Evolutionary conservation across 2,329 filamentous ascomycete genomes (phyloP).

Genomic region (Hymenoscyphus infarciens): DNA sequence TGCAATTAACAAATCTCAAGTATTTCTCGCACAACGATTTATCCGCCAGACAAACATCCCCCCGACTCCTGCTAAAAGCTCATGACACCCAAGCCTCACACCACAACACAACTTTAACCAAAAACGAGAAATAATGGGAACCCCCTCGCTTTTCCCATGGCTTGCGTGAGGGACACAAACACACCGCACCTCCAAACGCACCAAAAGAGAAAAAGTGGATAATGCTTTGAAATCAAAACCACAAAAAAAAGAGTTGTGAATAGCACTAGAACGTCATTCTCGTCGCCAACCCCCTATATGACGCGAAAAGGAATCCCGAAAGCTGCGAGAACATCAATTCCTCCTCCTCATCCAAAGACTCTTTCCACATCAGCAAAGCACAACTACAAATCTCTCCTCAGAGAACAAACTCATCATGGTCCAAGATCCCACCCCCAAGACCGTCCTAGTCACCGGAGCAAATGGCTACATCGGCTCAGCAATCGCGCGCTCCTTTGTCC

Average conservation of each 20-base stretch:
- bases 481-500: constrained; percentile 43
- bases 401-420: not conserved
- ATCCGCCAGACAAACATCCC: no score
- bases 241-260: not conserved
- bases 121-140: no score
- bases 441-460: constrained; percentile 46
- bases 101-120: no score
- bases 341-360: not conserved
- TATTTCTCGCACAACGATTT: no score
- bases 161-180: not conserved
- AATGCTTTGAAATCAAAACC: constrained; percentile 9
- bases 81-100: no score
- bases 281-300: not conserved
- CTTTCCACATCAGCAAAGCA: not conserved
- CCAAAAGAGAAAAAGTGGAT: constrained; percentile 1
- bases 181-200: not conserved
- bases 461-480: constrained; percentile 49
- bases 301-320: not conserved
- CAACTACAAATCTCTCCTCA: no score
- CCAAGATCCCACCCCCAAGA: constrained; percentile 14
- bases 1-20: no score
- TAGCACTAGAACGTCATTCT: constrained; percentile 7
- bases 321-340: not conserved
- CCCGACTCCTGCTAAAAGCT: no score
- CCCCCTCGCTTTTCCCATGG: not conserved